These are phyloP conservation scores for Ammopiptanthus mongolicus DNA, from an alignment of 306 rosid genomes.

Conservation along the genomic window DNA sequence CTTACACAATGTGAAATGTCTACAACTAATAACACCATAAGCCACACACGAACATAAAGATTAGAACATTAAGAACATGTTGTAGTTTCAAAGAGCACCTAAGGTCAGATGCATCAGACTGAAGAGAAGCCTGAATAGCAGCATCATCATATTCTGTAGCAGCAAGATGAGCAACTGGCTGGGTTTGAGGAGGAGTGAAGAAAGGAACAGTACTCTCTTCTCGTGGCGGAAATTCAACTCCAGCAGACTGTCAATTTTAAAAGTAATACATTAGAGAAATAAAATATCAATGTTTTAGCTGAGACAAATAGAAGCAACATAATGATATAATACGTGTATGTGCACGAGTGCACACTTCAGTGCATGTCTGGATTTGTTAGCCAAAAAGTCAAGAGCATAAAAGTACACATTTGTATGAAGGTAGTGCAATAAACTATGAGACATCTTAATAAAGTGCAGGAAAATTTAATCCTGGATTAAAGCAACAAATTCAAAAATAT, in stretches of 20 bases:
- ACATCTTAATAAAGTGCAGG: not conserved
- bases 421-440: not conserved
- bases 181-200: constrained; percentile 76
- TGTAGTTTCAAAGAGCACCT: constrained; percentile 46
- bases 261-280: constrained; percentile 1
- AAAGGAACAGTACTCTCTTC: constrained; percentile 58
- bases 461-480: constrained; percentile 8
- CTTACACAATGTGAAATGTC: not conserved
- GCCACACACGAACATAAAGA: not conserved
- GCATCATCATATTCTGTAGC: constrained; percentile 46
- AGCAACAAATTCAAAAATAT: not conserved
- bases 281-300: not conserved
- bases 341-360: too few relatives aligned
- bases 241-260: constrained; percentile 43
- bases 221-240: constrained; percentile 75
- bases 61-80: not conserved
- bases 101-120: constrained; percentile 84
- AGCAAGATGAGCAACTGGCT: constrained; percentile 41
- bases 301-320: constrained; percentile 14
- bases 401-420: constrained; percentile 6
- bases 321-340: not conserved
- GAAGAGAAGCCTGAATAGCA: constrained; percentile 82
- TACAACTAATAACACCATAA: not conserved
- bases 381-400: not conserved
- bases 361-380: not conserved